These are phyloP conservation scores for Phtheirospermum japonicum DNA, from an alignment of 257 asterid genomes.

Conservation along the genomic window DNA sequence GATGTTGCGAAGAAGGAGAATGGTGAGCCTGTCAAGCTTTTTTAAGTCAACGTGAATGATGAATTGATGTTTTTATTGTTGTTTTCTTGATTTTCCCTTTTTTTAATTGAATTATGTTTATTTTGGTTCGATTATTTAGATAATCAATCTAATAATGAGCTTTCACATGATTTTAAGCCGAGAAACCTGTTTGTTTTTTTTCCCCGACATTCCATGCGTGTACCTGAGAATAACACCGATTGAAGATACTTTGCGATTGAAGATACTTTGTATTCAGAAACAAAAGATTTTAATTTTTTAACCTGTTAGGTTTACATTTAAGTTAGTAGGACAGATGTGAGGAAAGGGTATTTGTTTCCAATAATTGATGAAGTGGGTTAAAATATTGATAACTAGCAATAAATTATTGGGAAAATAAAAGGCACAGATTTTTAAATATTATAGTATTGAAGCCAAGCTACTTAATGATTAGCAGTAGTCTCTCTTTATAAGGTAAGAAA, in stretches of 20 bases:
- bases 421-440: background rate
- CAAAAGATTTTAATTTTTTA: background rate
- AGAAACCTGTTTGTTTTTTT: too few species aligned
- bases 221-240: background rate
- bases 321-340: background rate
- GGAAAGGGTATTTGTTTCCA: background rate
- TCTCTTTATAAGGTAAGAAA: background rate
- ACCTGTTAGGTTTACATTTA: too few species aligned
- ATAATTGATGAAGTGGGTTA: background rate
- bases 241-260: background rate
- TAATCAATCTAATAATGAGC: too few species aligned
- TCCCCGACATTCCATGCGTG: background rate
- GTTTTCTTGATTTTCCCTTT: background rate
- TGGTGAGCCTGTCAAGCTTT: constrained; percentile 38
- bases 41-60: constrained; percentile 13
- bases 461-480: background rate
- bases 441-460: background rate
- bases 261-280: too few species aligned
- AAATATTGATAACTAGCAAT: background rate
- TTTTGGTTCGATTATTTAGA: too few species aligned
- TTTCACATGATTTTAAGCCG: too few species aligned
- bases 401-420: background rate
- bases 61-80: constrained; percentile 19
- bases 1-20: constrained; percentile 41
- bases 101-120: too few species aligned